phyloP scores from a whole-genome alignment of 768 basidiomycete species.

The Lactarius evosmus region DNA sequence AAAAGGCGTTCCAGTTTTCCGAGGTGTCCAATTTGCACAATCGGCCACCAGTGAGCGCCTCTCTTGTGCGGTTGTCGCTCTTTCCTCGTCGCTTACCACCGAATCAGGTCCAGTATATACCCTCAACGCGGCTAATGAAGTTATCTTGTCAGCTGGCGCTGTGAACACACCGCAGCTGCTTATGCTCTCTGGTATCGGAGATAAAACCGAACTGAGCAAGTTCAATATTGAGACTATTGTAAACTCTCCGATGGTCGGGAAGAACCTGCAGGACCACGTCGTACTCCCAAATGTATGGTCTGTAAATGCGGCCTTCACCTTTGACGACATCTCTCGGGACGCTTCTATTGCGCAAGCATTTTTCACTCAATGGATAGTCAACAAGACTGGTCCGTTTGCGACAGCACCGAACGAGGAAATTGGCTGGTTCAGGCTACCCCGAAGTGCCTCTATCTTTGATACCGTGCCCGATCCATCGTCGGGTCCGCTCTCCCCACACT shows the following conservation, averaged over 20 bases:
- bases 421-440: conserved; percentile 29
- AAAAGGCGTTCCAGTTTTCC: conserved; percentile 3
- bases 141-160: conserved; percentile 27
- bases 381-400: conserved; percentile 20
- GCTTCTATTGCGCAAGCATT: not conserved
- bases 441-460: conserved; percentile 11
- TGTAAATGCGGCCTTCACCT: conserved; percentile 19
- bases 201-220: not conserved
- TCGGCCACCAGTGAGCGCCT: not conserved
- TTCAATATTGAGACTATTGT: conserved; percentile 32
- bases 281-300: conserved; percentile 21
- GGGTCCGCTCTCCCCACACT: conserved; percentile 30
- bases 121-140: conserved; percentile 16
- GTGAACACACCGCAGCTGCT: conserved; percentile 30
- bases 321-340: conserved; percentile 11
- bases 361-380: conserved; percentile 13
- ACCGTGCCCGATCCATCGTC: conserved; percentile 29
- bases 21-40: conserved; percentile 12
- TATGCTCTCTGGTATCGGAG: conserved; percentile 30
- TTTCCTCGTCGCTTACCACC: not conserved
- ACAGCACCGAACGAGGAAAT: conserved; percentile 23
- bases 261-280: conserved; percentile 34
- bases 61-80: not conserved
- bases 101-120: conserved; percentile 3
- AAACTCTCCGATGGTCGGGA: conserved; percentile 34